Evolutionary conservation across 179 eudicot species (phyloP).

Genomic region (Drosera spatulata): DNA sequence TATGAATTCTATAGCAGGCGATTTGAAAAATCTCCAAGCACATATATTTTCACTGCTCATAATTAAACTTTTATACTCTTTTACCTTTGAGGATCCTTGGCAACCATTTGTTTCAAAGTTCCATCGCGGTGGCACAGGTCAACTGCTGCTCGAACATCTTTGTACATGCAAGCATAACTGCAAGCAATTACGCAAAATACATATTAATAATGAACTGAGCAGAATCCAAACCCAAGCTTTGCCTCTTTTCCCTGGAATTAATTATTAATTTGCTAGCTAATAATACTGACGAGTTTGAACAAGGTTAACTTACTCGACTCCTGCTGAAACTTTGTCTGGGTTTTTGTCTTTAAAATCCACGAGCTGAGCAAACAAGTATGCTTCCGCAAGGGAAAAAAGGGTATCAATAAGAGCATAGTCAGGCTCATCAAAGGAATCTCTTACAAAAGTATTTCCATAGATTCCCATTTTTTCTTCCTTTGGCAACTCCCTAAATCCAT

Average conservation of each 20-base stretch:
- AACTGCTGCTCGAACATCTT: conserved; percentile 96
- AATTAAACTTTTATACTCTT: no score
- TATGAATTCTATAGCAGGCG: no score
- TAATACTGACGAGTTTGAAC: neutral
- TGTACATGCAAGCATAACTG: conserved; percentile 86
- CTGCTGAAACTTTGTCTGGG: conserved; percentile 62
- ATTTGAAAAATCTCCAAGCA: no score
- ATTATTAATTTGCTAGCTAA: neutral
- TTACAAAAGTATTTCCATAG: conserved; percentile 68
- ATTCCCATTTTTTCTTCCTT: conserved; percentile 78
- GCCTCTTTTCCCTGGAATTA: neutral
- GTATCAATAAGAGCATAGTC: conserved; percentile 96
- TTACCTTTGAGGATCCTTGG: conserved; percentile 87
- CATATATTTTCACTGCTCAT: no score
- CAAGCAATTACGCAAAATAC: conserved; percentile 8
- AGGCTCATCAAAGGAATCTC: conserved; percentile 97
- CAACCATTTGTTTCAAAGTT: conserved; percentile 92
- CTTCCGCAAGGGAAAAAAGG: conserved; percentile 94
- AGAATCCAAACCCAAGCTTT: no score
- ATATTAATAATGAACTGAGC: no score
- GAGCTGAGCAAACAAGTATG: conserved; percentile 94
- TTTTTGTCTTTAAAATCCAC: conserved; percentile 88
- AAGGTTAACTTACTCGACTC: conserved; percentile 56
- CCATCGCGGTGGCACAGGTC: conserved; percentile 99
- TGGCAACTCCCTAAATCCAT: conserved; percentile 78